These are phyloP conservation scores for Exophiala sp. DNA, from an alignment of 2,329 filamentous ascomycete genomes.

Conservation along the genomic window DNA sequence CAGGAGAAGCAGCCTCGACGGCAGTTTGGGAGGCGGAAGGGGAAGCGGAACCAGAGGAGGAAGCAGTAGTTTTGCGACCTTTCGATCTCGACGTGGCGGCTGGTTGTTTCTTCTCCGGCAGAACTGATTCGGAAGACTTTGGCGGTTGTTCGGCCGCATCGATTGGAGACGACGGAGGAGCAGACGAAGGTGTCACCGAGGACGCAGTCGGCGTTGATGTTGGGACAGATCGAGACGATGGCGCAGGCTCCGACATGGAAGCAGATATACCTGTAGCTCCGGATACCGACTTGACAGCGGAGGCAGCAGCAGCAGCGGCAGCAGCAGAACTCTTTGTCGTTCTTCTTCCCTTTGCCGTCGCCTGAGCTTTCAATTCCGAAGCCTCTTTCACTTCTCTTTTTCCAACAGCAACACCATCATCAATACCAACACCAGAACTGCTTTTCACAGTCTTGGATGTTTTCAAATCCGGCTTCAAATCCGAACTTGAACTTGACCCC, in stretches of 20 bases:
- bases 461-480: not conserved
- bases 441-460: not conserved
- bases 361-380: not conserved
- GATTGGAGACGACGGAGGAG: not conserved
- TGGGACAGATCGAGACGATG: not conserved
- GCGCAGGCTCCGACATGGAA: not conserved
- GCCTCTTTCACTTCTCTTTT: not conserved
- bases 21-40: no score
- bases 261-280: not conserved
- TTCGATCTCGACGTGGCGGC: no score
- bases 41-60: no score
- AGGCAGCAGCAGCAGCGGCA: not conserved
- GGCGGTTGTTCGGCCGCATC: not conserved
- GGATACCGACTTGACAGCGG: not conserved
- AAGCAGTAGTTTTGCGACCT: no score
- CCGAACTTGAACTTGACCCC: not conserved
- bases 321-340: not conserved
- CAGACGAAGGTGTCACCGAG: not conserved
- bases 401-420: not conserved
- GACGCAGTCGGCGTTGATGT: no score
- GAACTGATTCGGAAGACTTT: not conserved
- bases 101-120: no score
- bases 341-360: not conserved
- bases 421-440: no score
- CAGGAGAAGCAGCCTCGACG: not conserved